Conservation (phyloP, 169 alveolate genomes). For the Amoebophrya sp. region DNA sequence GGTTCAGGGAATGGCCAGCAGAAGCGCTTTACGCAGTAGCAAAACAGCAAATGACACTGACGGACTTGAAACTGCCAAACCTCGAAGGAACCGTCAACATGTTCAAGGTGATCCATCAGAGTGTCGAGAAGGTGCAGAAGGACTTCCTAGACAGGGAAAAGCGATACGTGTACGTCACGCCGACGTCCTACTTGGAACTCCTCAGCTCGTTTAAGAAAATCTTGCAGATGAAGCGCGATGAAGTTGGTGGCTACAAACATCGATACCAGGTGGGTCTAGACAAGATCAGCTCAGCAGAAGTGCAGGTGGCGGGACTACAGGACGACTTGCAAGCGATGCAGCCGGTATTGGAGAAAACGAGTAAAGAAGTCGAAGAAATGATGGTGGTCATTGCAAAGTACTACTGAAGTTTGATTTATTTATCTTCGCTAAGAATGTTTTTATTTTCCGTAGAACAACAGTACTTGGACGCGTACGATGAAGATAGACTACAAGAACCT, state of each 20-base stretch:
- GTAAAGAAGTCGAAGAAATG: constrained; percentile 64
- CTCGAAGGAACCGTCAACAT: constrained; percentile 63
- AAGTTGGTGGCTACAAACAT: constrained; percentile 51
- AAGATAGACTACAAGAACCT: no score
- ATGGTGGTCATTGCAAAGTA: constrained; percentile 58
- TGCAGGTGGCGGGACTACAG: constrained; percentile 72
- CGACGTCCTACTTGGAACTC: constrained; percentile 59
- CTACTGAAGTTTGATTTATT: no score
- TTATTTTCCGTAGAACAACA: no score
- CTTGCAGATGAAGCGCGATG: constrained; percentile 48
- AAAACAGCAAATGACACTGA: constrained; percentile 63
- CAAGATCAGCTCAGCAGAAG: constrained; percentile 77
- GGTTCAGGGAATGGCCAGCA: constrained; percentile 82
- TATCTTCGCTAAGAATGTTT: no score
- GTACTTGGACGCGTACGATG: no score
- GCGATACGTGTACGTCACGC: constrained; percentile 59
- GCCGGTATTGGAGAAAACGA: constrained; percentile 66
- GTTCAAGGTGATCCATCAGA: constrained; percentile 77
- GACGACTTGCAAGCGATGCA: constrained; percentile 72
- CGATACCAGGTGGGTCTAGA: constrained; percentile 67
- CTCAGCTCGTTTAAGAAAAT: constrained; percentile 45
- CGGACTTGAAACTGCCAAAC: constrained; percentile 45
- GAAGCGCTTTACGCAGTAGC: constrained; percentile 86
- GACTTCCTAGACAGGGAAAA: constrained; percentile 65
- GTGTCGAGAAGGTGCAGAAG: constrained; percentile 71